phyloP scores from a whole-genome alignment of 306 rosid species.

The Vicia faba region DNA sequence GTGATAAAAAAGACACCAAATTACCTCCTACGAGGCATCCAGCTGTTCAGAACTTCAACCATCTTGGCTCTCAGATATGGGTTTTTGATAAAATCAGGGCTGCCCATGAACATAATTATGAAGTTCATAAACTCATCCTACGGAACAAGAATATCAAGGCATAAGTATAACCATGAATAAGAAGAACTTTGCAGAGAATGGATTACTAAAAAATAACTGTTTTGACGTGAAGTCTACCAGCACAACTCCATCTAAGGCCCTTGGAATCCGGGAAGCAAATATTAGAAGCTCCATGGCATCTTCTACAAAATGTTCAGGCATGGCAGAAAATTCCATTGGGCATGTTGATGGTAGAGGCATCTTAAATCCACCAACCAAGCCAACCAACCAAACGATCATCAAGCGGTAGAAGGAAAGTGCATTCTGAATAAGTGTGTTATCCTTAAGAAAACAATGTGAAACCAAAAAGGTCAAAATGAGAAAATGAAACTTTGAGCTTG shows the following conservation, averaged over 20 bases:
- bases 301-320: constrained; percentile 99
- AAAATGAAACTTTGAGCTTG: constrained; percentile 29
- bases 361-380: constrained; percentile 95
- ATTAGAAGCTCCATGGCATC: constrained; percentile 98
- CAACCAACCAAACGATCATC: constrained; percentile 92
- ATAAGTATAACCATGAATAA: background rate
- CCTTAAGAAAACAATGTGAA: constrained; percentile 52
- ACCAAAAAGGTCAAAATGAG: constrained; percentile 22
- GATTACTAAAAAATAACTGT: constrained; percentile 21
- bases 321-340: constrained; percentile 82
- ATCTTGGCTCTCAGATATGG: constrained; percentile 98
- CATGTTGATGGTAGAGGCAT: constrained; percentile 87
- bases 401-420: constrained; percentile 85
- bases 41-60: constrained; percentile 96
- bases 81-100: constrained; percentile 81
- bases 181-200: constrained; percentile 22
- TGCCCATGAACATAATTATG: constrained; percentile 98
- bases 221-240: constrained; percentile 55
- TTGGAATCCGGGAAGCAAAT: constrained; percentile 95
- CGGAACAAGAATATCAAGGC: constrained; percentile 33
- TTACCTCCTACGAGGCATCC: constrained; percentile 97
- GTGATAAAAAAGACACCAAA: constrained; percentile 33
- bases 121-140: constrained; percentile 99
- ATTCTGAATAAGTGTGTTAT: constrained; percentile 72
- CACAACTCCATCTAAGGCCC: constrained; percentile 87